A percentile compares a stretch with the other conserved stretches of the same genome.
Evolutionary conservation across 805 yeast genomes (phyloP).

Genomic region (Schwanniomyces occidentalis): DNA sequence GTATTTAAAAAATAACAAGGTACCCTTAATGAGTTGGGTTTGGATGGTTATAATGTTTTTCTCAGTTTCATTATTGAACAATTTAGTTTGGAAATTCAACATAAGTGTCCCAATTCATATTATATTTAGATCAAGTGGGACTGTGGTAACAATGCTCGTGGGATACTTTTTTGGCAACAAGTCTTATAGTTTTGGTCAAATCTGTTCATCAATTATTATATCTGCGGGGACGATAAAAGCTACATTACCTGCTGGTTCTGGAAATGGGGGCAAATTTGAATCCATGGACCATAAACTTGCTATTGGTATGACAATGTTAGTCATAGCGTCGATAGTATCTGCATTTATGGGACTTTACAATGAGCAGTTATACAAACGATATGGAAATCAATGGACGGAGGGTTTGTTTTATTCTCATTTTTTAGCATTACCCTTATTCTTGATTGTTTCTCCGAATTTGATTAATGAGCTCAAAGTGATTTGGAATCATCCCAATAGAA

Average conservation of each 20-base stretch:
- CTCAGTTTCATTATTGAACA: conserved; percentile 52
- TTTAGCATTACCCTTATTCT: conserved; percentile 54
- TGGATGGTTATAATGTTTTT: conserved; percentile 52
- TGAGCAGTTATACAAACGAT: conserved; percentile 48
- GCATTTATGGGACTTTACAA: conserved; percentile 60
- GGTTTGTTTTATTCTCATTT: conserved; percentile 61
- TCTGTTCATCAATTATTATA: conserved; percentile 50
- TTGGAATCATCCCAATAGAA: conserved; percentile 4
- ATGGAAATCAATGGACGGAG: conserved; percentile 67
- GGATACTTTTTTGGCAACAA: conserved; percentile 50
- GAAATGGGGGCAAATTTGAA: background rate
- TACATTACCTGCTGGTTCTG: conserved; percentile 16
- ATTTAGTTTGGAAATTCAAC: conserved; percentile 55
- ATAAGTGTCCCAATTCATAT: conserved; percentile 69
- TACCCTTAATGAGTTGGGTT: conserved; percentile 47
- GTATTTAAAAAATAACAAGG: conserved; percentile 29
- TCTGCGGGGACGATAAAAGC: conserved; percentile 55
- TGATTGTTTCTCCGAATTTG: conserved; percentile 30
- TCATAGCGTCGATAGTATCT: conserved; percentile 49
- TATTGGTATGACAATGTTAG: conserved; percentile 42
- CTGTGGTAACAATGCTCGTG: conserved; percentile 58
- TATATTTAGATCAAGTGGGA: conserved; percentile 62
- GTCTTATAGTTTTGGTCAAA: conserved; percentile 46
- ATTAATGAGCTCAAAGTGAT: conserved; percentile 12
- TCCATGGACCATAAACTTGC: conserved; percentile 11